Evolutionary conservation across 2,329 filamentous ascomycete species (phyloP).

Genomic region (Cladosporium sp.): DNA sequence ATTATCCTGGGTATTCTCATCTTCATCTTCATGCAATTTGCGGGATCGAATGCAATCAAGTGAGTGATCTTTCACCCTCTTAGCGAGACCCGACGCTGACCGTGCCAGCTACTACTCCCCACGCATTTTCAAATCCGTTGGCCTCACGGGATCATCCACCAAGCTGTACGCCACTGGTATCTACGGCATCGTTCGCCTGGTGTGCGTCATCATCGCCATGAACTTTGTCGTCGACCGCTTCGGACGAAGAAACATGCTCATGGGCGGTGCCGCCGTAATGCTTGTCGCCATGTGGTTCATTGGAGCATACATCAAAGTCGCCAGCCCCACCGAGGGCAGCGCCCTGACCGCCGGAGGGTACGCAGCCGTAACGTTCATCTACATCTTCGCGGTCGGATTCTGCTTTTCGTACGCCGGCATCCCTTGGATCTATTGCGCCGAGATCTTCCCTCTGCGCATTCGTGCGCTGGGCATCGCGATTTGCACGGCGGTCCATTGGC

Average conservation of each 20-base stretch:
- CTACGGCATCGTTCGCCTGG: conserved; percentile 21
- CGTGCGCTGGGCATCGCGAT: conserved; percentile 13
- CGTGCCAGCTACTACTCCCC: conserved; percentile 18
- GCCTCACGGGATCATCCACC: conserved; percentile 18
- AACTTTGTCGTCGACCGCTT: conserved; percentile 14
- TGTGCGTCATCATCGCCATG: conserved; percentile 18
- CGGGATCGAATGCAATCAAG: conserved; percentile 8
- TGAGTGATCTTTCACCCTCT: neutral
- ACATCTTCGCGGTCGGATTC: conserved; percentile 14
- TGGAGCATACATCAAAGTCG: conserved; percentile 4
- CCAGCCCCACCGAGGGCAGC: neutral
- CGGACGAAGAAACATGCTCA: conserved; percentile 17
- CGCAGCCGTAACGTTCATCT: conserved; percentile 16
- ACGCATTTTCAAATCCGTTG: conserved; percentile 17
- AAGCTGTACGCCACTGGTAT: conserved; percentile 22
- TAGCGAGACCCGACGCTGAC: neutral
- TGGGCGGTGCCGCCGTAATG: conserved; percentile 15
- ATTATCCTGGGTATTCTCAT: conserved; percentile 9
- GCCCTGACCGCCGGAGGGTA: conserved; percentile 9
- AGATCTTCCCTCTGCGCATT: conserved; percentile 10
- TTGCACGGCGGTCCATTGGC: conserved; percentile 17
- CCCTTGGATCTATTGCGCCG: conserved; percentile 12
- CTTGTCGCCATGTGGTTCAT: conserved; percentile 14
- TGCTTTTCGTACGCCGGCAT: conserved; percentile 15
- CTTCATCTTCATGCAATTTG: conserved; percentile 18